Conservation (phyloP, 805 yeast species). For the Saccharomycopsis synnaedendra region DNA sequence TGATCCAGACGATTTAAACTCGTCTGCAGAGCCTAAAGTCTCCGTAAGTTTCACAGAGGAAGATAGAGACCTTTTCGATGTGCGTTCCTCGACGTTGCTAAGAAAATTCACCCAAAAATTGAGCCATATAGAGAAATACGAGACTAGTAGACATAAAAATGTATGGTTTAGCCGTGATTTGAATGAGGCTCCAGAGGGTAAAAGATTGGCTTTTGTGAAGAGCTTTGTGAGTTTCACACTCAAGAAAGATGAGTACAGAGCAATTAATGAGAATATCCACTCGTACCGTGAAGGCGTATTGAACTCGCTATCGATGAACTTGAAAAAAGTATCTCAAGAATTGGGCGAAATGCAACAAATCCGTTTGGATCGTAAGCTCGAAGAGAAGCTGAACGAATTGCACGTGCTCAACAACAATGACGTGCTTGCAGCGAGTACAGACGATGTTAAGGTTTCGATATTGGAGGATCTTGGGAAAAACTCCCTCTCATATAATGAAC, state of each 20-base stretch:
- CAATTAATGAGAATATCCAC: slow-evolving; percentile 6
- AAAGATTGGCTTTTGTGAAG: slow-evolving; percentile 1
- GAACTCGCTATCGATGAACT: background rate
- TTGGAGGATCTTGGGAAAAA: background rate
- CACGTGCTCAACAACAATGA: slow-evolving; percentile 3
- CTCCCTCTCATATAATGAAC: slow-evolving; percentile 3
- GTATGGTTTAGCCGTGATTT: slow-evolving; percentile 11
- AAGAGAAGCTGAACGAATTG: slow-evolving; percentile 14
- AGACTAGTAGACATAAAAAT: slow-evolving; percentile 9
- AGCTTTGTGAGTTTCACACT: slow-evolving; percentile 7
- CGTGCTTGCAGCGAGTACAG: background rate
- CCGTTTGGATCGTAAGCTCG: slow-evolving; percentile 12
- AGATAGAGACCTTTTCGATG: slow-evolving; percentile 15
- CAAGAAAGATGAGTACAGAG: slow-evolving; percentile 6
- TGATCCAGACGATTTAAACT: background rate
- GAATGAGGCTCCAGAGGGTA: background rate
- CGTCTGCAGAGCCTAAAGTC: background rate
- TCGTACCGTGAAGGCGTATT: slow-evolving; percentile 14
- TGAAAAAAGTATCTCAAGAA: slow-evolving; percentile 7
- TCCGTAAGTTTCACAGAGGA: slow-evolving; percentile 10
- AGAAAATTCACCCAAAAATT: slow-evolving; percentile 12
- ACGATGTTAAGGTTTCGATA: background rate
- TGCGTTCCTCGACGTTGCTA: slow-evolving; percentile 7
- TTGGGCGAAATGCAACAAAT: slow-evolving; percentile 14
- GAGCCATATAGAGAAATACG: slow-evolving; percentile 14